Conservation (phyloP, 148 eudicot genomes). For the Arbutus unedo region DNA sequence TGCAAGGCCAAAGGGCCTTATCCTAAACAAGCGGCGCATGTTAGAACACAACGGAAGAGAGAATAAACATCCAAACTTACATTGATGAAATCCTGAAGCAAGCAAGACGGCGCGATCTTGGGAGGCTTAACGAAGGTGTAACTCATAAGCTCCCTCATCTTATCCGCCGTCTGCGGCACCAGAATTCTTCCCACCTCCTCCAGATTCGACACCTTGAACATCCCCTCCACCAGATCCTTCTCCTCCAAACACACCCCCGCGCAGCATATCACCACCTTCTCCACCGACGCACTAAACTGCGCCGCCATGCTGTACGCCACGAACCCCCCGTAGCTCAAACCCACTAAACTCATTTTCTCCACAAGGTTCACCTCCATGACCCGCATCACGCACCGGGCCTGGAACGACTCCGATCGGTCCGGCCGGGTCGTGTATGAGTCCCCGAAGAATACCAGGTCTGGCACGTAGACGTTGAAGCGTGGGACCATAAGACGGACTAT, state of each 20-base stretch:
- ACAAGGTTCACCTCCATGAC: conserved; percentile 51
- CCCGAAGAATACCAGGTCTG: conserved; percentile 83
- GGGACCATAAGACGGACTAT: conserved; percentile 32
- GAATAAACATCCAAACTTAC: conserved; percentile 26
- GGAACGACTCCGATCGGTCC: conserved; percentile 68
- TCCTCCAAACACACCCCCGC: conserved; percentile 78
- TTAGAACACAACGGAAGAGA: neutral
- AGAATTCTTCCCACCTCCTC: conserved; percentile 62
- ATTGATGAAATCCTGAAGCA: conserved; percentile 65
- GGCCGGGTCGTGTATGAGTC: conserved; percentile 61
- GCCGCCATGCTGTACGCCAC: conserved; percentile 78
- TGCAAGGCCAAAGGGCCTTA: neutral
- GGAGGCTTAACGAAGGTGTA: conserved; percentile 55
- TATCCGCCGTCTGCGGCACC: conserved; percentile 70
- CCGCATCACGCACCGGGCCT: conserved; percentile 66
- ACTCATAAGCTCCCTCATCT: conserved; percentile 60
- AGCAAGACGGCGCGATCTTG: conserved; percentile 48
- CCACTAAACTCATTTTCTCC: conserved; percentile 43
- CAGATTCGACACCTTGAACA: conserved; percentile 59
- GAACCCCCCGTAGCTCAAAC: conserved; percentile 87
- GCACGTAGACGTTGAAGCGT: conserved; percentile 75
- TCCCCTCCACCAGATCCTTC: conserved; percentile 52
- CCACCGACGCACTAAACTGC: conserved; percentile 44
- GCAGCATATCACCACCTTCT: conserved; percentile 65
- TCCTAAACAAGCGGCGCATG: neutral